Evolutionary conservation across 305 asterid genomes (phyloP).

Genomic region (Ajuga reptans): DNA sequence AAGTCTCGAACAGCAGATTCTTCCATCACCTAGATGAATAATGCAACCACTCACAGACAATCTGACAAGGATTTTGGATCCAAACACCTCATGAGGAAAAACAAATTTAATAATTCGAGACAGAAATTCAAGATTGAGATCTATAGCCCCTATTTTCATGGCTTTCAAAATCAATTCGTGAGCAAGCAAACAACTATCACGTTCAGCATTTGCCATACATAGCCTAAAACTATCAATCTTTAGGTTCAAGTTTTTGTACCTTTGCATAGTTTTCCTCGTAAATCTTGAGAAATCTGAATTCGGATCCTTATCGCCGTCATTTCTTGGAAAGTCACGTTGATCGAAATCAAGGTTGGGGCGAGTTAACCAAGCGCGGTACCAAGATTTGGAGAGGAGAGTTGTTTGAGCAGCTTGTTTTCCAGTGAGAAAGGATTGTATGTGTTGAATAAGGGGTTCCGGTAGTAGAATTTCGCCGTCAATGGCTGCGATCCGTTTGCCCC

Average conservation of each 20-base stretch:
- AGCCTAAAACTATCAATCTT: conserved; percentile 11
- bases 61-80: not conserved
- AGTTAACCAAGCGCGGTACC: conserved; percentile 22
- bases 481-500: not conserved
- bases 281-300: not conserved
- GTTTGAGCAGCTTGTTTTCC: conserved; percentile 14
- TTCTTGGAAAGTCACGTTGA: not conserved
- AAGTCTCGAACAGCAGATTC: not conserved
- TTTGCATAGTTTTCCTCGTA: not conserved
- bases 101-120: not conserved
- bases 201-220: not conserved
- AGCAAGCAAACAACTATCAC: not conserved
- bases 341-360: conserved; percentile 10
- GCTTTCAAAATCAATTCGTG: not conserved
- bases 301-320: too few species aligned
- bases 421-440: conserved; percentile 13
- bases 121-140: not conserved
- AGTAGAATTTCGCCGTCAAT: not conserved
- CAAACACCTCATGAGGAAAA: not conserved
- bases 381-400: conserved; percentile 8
- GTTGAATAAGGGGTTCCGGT: conserved; percentile 16
- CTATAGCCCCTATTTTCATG: conserved; percentile 1
- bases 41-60: not conserved
- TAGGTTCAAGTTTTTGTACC: conserved; percentile 15
- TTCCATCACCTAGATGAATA: not conserved